Base-by-base conservation (phyloP, 768 basidiomycete genomes). In the Phylloporus sp. region DNA sequence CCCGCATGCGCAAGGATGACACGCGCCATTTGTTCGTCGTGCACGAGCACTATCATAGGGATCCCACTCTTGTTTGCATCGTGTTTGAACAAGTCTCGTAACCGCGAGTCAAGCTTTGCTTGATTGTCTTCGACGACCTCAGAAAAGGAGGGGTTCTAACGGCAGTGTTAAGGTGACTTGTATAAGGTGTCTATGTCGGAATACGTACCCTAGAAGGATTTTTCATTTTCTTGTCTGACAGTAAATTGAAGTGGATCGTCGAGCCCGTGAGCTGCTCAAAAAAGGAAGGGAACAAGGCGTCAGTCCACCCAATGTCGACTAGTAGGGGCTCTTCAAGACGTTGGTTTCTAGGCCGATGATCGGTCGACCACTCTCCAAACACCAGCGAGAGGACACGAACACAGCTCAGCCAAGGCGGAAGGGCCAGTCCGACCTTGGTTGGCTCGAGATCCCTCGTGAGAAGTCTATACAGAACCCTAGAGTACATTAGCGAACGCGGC, bases 11-110 rank as follows among this genome's bases (percentile, higher is more conserved):
- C 56, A 7, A 84, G 66, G 10, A 74, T 64, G n/a, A 67, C 68
- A 6, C 65, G 57, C 0, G 77, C 70, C 54, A 73, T 61, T 35
- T 70, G 61, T 51, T 74, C 69, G 24, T 76, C 68, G 38, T 76
- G 70, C 4, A 82, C 76, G 7, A 84, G 70, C 6, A 84, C 61
- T 23, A 83, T 57, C 45, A 74, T 59, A 0, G 80, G 79, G 3
- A 54, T 35, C 22, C 54, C 59, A 12, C 49, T 58, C 52, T 53
- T 50, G 31, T 52, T 45, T 1, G 47, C 40, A 29, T 63, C 59
- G 13, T 62, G 59, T 8, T 20, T 26, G 20, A 73, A 57, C 12
- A 70, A 27, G 4, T 45, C 36, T 40, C 63, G 60, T 45, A 62
- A 35, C 1, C 57, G 61, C 12, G 39, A 10, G 22, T 59, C 42